Evolutionary conservation across 768 basidiomycete species (phyloP).

Genomic region (Galerina sulciceps): DNA sequence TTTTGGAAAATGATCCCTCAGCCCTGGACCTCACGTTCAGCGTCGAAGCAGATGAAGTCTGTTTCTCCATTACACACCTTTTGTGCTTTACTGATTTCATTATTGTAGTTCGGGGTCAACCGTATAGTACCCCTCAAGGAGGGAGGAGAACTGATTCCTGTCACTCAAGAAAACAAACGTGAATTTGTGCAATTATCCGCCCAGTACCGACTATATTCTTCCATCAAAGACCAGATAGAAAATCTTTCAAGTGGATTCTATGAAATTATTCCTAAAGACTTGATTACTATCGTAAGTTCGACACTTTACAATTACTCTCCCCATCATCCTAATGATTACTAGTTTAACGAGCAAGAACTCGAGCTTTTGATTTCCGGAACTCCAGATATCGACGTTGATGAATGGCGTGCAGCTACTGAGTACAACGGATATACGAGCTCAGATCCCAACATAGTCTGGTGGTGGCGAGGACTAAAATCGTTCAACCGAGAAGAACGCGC

Average conservation of each 20-base stretch:
- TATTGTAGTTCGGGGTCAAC: constrained; percentile 81
- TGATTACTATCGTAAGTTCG: constrained; percentile 83
- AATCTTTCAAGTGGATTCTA: constrained; percentile 90
- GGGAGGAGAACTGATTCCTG: constrained; percentile 79
- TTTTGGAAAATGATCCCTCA: constrained; percentile 93
- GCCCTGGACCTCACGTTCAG: constrained; percentile 90
- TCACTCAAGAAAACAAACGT: constrained; percentile 95
- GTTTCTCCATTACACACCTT: constrained; percentile 23
- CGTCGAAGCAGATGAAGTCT: constrained; percentile 92
- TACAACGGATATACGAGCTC: constrained; percentile 87
- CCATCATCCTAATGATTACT: too few species aligned
- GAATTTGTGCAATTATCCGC: constrained; percentile 97
- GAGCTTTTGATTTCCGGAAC: constrained; percentile 95
- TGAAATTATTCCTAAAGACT: constrained; percentile 96
- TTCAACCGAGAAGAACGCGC: constrained; percentile 97
- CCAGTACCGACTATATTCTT: constrained; percentile 90
- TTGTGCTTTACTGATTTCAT: constrained; percentile 12
- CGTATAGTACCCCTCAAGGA: constrained; percentile 88
- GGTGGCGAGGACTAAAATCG: constrained; percentile 98
- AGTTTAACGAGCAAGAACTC: constrained; percentile 96
- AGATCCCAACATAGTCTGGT: constrained; percentile 97
- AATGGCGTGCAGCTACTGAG: constrained; percentile 92
- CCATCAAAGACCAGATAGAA: constrained; percentile 96
- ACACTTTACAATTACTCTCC: neutral
- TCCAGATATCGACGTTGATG: constrained; percentile 98